Evolutionary conservation across 2,329 filamentous ascomycete genomes (phyloP), one percentile per base, ranked within the genome.

Genomic region (Nemania sp.): DNA sequence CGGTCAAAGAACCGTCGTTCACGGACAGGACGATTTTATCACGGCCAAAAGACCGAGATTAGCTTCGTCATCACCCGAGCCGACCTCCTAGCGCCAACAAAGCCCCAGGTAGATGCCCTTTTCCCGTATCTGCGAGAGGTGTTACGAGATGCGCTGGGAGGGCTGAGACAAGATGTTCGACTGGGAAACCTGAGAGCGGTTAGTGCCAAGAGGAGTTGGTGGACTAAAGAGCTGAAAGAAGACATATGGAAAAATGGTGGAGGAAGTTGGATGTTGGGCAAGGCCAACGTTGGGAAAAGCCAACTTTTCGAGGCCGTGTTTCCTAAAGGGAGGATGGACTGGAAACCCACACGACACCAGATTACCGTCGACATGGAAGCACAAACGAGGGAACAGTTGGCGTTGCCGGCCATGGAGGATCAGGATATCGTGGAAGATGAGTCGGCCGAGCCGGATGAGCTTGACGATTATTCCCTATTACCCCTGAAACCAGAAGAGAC

Each of bases 231-330:
- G 44, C 75, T 99, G 50, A 96, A 90, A 70, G 86, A 96, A 62
- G 87, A 92, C 42, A 91, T 99, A 41, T 92, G 86, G 80, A 75
- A 85, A 37, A 83, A 90, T 43, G 91, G 91, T 3, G 93, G 93
- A 4, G 94, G 86, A 14, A 87, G 89, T 14, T 99, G 94, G 93
- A 86, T 99, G 78, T 89, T 99, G 2, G 94, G 94, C n/a, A 97
- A 96, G 72, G 91, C 91, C 59, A 99, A 99, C 67, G 95, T 97
- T 2, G 95, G 94, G 20, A 99, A 99, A 73, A 97, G 93, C 64
- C 88, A 88, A 66, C 80, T 99, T 2, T 96, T 97, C 56, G 86
- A 94, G 63, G 82, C 86, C 4, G 84, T 97, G 6, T 96, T 92
- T 65, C 93, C 95, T 3, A 93, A 89, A 77, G 86, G 84, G 22